A percentile compares a stretch with the other conserved stretches of the same genome.
These are phyloP conservation scores for Alternaria infectoria DNA, from an alignment of 2,329 filamentous ascomycete genomes.

Conservation along the genomic window DNA sequence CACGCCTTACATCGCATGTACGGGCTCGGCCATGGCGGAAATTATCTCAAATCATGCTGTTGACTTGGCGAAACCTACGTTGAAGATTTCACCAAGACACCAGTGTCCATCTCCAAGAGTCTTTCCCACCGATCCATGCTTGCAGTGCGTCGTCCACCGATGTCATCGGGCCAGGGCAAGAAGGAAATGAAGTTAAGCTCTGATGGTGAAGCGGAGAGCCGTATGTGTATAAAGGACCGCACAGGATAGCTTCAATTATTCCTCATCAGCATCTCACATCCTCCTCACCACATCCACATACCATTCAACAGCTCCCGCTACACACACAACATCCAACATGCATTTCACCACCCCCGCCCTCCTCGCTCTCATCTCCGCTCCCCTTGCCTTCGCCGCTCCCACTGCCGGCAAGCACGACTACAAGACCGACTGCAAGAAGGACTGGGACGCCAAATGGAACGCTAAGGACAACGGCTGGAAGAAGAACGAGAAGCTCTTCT, in stretches of 20 bases:
- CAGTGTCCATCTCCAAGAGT: slow-evolving; percentile 19
- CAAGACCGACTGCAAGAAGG: slow-evolving; percentile 26
- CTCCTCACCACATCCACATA: neutral
- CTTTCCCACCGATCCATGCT: slow-evolving; percentile 6
- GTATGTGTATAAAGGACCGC: slow-evolving; percentile 24
- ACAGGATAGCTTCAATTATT: neutral
- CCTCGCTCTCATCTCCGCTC: slow-evolving; percentile 24
- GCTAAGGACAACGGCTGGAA: slow-evolving; percentile 25
- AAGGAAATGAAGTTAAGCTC: neutral
- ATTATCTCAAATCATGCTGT: slow-evolving; percentile 14
- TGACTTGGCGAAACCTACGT: slow-evolving; percentile 22
- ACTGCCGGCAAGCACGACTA: slow-evolving; percentile 15
- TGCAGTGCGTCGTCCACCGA: slow-evolving; percentile 12
- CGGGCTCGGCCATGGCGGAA: neutral
- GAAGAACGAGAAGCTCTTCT: slow-evolving; percentile 36
- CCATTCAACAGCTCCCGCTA: neutral
- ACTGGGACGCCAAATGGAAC: slow-evolving; percentile 31
- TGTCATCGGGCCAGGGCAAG: slow-evolving; percentile 20
- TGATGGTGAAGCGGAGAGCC: slow-evolving; percentile 8
- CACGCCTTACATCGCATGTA: neutral
- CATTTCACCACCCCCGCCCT: slow-evolving; percentile 28
- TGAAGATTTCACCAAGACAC: slow-evolving; percentile 13
- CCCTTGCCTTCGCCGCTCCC: slow-evolving; percentile 30
- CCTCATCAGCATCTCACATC: slow-evolving; percentile 10
- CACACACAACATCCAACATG: slow-evolving; percentile 18